Evolutionary conservation across 2,329 filamentous ascomycete genomes (phyloP).

Genomic region (Alternaria sp.): DNA sequence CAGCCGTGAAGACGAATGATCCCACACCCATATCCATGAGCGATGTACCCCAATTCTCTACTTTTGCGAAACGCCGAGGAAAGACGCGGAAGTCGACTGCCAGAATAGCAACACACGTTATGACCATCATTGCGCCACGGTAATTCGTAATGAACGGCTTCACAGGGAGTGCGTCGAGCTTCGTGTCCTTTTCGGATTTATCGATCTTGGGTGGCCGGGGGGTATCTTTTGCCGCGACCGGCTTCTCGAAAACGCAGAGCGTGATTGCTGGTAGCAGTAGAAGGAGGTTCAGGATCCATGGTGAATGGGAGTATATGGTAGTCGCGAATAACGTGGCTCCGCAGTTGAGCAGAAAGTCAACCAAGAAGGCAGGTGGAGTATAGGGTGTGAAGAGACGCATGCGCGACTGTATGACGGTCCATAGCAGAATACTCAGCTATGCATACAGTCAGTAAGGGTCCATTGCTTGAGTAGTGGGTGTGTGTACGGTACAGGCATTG

Average conservation of each 20-base stretch:
- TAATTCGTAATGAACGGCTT: slow-evolving; percentile 95
- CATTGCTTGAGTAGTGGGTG: slow-evolving; percentile 22
- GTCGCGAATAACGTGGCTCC: slow-evolving; percentile 82
- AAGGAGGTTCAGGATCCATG: slow-evolving; percentile 77
- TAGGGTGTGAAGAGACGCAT: slow-evolving; percentile 85
- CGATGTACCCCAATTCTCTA: slow-evolving; percentile 99
- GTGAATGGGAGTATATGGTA: slow-evolving; percentile 81
- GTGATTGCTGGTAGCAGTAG: slow-evolving; percentile 76
- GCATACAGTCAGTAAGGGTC: slow-evolving; percentile 37
- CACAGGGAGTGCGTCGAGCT: slow-evolving; percentile 69
- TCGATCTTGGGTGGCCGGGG: slow-evolving; percentile 35
- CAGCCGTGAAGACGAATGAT: slow-evolving; percentile 95
- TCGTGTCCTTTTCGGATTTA: slow-evolving; percentile 23
- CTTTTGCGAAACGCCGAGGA: slow-evolving; percentile 93
- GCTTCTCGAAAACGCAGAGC: slow-evolving; percentile 60
- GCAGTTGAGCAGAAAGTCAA: slow-evolving; percentile 91
- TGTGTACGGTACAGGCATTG: slow-evolving; percentile 74
- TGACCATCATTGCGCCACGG: slow-evolving; percentile 87
- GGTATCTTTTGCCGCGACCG: slow-evolving; percentile 22
- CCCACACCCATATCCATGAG: slow-evolving; percentile 98
- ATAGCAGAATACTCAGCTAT: slow-evolving; percentile 83
- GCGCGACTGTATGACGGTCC: slow-evolving; percentile 86
- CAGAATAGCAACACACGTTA: slow-evolving; percentile 91
- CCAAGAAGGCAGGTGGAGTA: slow-evolving; percentile 70
- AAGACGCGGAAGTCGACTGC: slow-evolving; percentile 96